Conservation (phyloP, 208 protist genomes). For the Crithidia mellificae region DNA sequence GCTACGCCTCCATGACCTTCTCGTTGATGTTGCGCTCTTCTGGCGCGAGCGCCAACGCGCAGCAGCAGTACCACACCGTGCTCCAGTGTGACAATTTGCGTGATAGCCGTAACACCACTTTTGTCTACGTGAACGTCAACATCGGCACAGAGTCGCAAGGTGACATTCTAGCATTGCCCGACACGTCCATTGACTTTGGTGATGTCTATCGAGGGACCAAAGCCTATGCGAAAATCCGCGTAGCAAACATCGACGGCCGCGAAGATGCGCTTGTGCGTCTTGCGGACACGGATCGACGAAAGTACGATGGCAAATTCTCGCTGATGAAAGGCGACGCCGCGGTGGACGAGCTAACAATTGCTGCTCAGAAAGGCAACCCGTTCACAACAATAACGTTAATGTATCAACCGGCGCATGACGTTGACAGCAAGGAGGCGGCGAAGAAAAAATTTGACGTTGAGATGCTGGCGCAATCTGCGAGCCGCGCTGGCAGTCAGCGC, state of each 20-base stretch:
- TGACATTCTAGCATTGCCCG: slow-evolving; percentile 56
- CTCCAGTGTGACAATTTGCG: slow-evolving; percentile 86
- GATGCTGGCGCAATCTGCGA: slow-evolving; percentile 41
- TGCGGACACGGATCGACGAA: slow-evolving; percentile 39
- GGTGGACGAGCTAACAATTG: slow-evolving; percentile 64
- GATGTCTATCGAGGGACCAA: slow-evolving; percentile 77
- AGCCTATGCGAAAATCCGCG: slow-evolving; percentile 38
- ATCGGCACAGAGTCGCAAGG: slow-evolving; percentile 64
- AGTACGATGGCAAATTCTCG: slow-evolving; percentile 60
- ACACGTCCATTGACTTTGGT: slow-evolving; percentile 73
- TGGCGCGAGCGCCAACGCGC: slow-evolving; percentile 20
- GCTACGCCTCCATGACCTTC: slow-evolving; percentile 74
- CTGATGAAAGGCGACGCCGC: slow-evolving; percentile 46
- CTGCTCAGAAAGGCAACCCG: slow-evolving; percentile 46
- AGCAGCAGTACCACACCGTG: slow-evolving; percentile 54
- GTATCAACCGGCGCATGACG: slow-evolving; percentile 63
- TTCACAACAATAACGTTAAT: slow-evolving; percentile 40
- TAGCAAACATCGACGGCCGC: slow-evolving; percentile 52
- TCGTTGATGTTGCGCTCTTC: slow-evolving; percentile 72
- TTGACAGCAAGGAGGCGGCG: slow-evolving; percentile 50
- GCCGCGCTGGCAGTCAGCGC: slow-evolving; percentile 47
- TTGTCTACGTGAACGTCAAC: slow-evolving; percentile 75
- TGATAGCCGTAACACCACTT: slow-evolving; percentile 60
- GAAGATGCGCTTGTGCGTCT: slow-evolving; percentile 60
- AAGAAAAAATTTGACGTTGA: slow-evolving; percentile 81